Evolutionary conservation across 2,329 filamentous ascomycete genomes (phyloP).

Genomic region (Trichothecium roseum): DNA sequence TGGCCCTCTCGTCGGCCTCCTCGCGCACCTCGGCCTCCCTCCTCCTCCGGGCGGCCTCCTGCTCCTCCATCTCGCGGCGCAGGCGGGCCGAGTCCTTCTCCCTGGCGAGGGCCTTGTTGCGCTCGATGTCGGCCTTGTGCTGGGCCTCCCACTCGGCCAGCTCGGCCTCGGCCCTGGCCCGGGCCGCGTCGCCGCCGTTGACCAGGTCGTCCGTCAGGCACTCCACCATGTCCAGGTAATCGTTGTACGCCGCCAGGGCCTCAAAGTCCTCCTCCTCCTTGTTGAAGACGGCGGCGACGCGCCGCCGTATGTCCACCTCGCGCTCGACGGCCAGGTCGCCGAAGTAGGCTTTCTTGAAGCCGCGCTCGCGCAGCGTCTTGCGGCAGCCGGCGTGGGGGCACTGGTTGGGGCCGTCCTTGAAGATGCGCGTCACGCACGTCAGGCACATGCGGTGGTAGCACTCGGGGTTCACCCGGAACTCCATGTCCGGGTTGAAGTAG

Average conservation of each 20-base stretch:
- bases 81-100: conserved; percentile 44
- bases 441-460: conserved; percentile 99
- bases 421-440: conserved; percentile 89
- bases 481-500: conserved; percentile 89
- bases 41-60: conserved; percentile 50
- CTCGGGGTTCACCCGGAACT: conserved; percentile 93
- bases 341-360: conserved; percentile 84
- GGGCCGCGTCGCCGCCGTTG: conserved; percentile 56
- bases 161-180: conserved; percentile 30
- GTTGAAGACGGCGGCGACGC: conserved; percentile 77
- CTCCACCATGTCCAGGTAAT: conserved; percentile 91
- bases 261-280: conserved; percentile 86
- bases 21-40: conserved; percentile 55
- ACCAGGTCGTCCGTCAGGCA: conserved; percentile 83
- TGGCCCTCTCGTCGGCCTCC: conserved; percentile 59
- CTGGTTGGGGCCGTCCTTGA: conserved; percentile 80
- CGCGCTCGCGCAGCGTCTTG: conserved; percentile 73
- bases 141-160: conserved; percentile 56
- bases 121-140: conserved; percentile 59
- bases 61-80: conserved; percentile 50
- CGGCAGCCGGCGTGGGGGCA: conserved; percentile 86
- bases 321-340: conserved; percentile 79
- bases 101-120: conserved; percentile 43
- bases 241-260: conserved; percentile 72
- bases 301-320: conserved; percentile 81